phyloP scores from a whole-genome alignment of 768 basidiomycete genomes.

The Pisolithus orientalis region DNA sequence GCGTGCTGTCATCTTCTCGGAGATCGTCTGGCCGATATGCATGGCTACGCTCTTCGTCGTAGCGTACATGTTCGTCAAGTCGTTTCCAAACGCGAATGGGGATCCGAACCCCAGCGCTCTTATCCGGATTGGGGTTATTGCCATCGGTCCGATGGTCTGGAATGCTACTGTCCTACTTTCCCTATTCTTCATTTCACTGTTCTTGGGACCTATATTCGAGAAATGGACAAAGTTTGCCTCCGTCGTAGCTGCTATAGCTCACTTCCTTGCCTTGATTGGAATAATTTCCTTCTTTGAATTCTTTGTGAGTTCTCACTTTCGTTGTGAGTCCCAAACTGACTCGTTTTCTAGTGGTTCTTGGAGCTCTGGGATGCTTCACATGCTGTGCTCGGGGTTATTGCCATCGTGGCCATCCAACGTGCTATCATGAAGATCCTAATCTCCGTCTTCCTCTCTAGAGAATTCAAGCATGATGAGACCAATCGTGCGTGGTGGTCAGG shows the following conservation, averaged over 20 bases:
- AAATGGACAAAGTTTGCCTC: constrained; percentile 85
- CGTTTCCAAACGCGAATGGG: constrained; percentile 67
- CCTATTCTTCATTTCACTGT: constrained; percentile 88
- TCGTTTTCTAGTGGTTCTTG: constrained; percentile 73
- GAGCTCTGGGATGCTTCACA: constrained; percentile 97
- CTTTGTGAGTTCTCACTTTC: constrained; percentile 60
- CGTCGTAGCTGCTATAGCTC: constrained; percentile 88
- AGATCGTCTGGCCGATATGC: constrained; percentile 77
- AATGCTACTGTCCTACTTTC: constrained; percentile 83
- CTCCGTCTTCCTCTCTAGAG: constrained; percentile 88
- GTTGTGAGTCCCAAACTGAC: constrained; percentile 15
- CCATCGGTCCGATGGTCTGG: constrained; percentile 92
- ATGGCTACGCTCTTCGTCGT: constrained; percentile 72
- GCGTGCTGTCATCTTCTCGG: constrained; percentile 76
- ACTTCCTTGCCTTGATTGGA: constrained; percentile 75
- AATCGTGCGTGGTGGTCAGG: constrained; percentile 99
- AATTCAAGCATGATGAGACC: constrained; percentile 98
- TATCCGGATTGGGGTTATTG: constrained; percentile 81
- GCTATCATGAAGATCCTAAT: constrained; percentile 93
- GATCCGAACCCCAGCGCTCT: constrained; percentile 72
- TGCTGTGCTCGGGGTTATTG: constrained; percentile 87
- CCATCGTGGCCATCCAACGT: constrained; percentile 85
- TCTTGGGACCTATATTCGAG: constrained; percentile 86
- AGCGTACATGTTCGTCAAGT: constrained; percentile 91
- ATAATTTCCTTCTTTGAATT: constrained; percentile 91